These are phyloP conservation scores for Stenogyne calaminthoides DNA, from an alignment of 305 asterid species.

Conservation along the genomic window DNA sequence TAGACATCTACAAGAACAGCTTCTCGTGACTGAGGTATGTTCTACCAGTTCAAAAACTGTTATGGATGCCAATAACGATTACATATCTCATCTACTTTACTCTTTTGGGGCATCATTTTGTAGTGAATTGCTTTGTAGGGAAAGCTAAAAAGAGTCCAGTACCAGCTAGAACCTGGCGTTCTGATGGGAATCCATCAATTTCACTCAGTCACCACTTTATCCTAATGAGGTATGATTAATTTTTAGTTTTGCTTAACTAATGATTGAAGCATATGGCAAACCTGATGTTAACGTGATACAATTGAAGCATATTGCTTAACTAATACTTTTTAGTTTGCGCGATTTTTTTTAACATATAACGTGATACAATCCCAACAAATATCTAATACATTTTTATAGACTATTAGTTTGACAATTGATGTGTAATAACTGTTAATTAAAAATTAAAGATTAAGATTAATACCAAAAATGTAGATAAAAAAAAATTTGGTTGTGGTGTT, in stretches of 20 bases:
- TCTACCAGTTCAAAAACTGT: slow-evolving; percentile 22
- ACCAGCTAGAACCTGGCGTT: slow-evolving; percentile 86
- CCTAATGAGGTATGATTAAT: slow-evolving; percentile 62
- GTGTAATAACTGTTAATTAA: no score
- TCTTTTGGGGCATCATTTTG: slow-evolving; percentile 19
- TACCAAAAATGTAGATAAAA: background rate
- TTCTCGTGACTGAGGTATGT: slow-evolving; percentile 89
- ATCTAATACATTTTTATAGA: no score
- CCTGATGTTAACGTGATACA: no score
- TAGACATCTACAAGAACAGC: slow-evolving; percentile 96
- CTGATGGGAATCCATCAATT: slow-evolving; percentile 61
- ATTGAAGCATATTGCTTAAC: no score
- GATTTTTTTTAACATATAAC: no score
- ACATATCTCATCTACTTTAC: slow-evolving; percentile 20
- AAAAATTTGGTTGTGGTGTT: slow-evolving; percentile 12
- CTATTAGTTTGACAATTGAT: no score
- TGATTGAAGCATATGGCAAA: background rate
- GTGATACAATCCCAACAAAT: no score
- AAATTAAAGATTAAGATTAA: no score
- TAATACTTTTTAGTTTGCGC: no score
- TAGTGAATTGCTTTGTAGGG: slow-evolving; percentile 54
- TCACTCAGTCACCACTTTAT: slow-evolving; percentile 58
- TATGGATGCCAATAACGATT: slow-evolving; percentile 23
- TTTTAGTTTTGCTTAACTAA: slow-evolving; percentile 24
- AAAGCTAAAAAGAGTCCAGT: slow-evolving; percentile 90